Percentiles rank a stretch among this genome's conserved stretches.
Evolutionary conservation across 202 grass and related monocot species (phyloP).

Genomic region (Sporobolus alterniflorus): DNA sequence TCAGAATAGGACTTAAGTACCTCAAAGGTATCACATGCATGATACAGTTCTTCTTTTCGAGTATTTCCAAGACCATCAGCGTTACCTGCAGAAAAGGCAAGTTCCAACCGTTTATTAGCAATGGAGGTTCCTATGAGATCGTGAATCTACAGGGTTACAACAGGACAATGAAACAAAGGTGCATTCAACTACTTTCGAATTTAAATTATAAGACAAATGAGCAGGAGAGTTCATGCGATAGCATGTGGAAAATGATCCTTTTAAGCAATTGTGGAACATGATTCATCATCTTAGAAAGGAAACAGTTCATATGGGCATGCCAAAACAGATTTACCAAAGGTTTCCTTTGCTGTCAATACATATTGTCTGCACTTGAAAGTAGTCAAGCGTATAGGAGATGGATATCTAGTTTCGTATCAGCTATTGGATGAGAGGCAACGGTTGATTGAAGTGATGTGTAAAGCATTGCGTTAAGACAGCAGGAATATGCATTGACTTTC

Average conservation of each 20-base stretch:
- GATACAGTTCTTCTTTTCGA: constrained; percentile 73
- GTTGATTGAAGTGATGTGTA: too few relatives aligned
- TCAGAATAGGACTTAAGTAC: constrained; percentile 38
- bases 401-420: too few relatives aligned
- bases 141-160: background rate
- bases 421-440: too few relatives aligned
- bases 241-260: background rate
- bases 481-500: background rate
- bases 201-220: background rate
- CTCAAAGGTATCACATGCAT: constrained; percentile 66
- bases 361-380: background rate
- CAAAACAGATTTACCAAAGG: background rate
- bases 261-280: background rate
- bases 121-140: background rate
- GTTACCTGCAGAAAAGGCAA: constrained; percentile 49
- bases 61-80: constrained; percentile 84
- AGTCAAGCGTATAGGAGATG: too few relatives aligned
- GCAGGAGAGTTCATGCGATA: background rate
- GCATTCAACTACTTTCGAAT: background rate
- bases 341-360: background rate
- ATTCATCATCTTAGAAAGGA: background rate
- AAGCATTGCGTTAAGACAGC: background rate
- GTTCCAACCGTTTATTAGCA: background rate
- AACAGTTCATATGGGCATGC: background rate
- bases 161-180: background rate